phyloP scores from a whole-genome alignment of 2,329 filamentous ascomycete genomes.

The Immersiporthe knoxdaviesiana region DNA sequence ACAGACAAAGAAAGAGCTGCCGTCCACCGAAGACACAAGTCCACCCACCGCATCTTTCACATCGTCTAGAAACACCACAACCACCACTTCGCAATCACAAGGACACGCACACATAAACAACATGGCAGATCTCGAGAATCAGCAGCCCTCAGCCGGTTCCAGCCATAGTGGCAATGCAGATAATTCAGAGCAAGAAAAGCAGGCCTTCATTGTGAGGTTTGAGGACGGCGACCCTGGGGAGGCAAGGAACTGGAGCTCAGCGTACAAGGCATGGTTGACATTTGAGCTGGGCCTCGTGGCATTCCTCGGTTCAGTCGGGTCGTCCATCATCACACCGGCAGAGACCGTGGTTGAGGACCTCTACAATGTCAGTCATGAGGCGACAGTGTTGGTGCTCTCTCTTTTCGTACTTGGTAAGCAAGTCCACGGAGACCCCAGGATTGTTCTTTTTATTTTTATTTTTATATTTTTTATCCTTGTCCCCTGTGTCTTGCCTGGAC shows the following conservation, averaged over 20 bases:
- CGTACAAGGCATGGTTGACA: slow-evolving; percentile 52
- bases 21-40: neutral
- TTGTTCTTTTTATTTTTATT: too few species aligned
- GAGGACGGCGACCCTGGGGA: slow-evolving; percentile 44
- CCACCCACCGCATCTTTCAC: neutral
- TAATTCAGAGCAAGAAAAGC: neutral
- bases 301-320: slow-evolving; percentile 52
- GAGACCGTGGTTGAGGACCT: slow-evolving; percentile 46
- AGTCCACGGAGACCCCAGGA: slow-evolving; percentile 21
- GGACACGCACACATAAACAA: neutral
- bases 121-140: neutral
- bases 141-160: neutral
- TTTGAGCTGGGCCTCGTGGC: slow-evolving; percentile 54
- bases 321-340: slow-evolving; percentile 54
- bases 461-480: too few species aligned
- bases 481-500: neutral
- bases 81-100: neutral
- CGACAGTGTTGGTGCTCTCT: slow-evolving; percentile 48
- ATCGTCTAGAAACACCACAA: neutral
- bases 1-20: neutral
- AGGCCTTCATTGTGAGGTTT: slow-evolving; percentile 22
- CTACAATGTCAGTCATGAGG: slow-evolving; percentile 46
- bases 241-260: slow-evolving; percentile 49
- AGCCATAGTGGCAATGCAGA: neutral
- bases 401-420: slow-evolving; percentile 44